Evolutionary conservation across 441 rosid species (phyloP).

Genomic region (Syzygium syzygioides): DNA sequence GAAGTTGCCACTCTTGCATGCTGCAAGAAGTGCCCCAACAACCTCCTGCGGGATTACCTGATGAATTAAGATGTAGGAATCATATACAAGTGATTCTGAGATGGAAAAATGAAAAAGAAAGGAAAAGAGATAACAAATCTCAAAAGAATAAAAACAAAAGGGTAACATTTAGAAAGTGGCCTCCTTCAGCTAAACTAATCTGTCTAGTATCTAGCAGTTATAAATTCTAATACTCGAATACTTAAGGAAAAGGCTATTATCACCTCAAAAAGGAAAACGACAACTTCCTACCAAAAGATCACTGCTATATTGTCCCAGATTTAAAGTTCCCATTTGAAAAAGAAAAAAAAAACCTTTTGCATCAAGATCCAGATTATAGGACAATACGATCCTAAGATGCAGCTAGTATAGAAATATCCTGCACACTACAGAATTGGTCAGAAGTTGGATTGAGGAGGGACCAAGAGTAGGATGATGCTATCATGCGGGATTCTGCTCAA

Average conservation of each 20-base stretch:
- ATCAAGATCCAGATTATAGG: neutral
- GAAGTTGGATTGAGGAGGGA: neutral
- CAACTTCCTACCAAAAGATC: neutral
- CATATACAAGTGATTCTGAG: neutral
- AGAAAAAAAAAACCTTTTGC: neutral
- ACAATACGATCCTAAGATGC: neutral
- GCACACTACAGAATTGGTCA: neutral
- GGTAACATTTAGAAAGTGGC: neutral
- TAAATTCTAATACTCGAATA: neutral
- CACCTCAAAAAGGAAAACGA: neutral
- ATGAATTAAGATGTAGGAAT: slow-evolving; percentile 7
- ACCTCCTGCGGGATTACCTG: slow-evolving; percentile 77
- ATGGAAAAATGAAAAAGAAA: neutral
- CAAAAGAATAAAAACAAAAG: neutral
- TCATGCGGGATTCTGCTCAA: neutral
- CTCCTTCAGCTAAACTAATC: neutral
- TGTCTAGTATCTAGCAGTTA: neutral
- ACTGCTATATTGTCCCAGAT: neutral
- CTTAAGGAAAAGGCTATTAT: neutral
- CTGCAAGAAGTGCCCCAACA: slow-evolving; percentile 42
- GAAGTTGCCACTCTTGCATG: slow-evolving; percentile 88
- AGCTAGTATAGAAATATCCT: neutral
- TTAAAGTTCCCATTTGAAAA: neutral
- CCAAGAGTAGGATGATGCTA: neutral
- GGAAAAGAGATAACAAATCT: neutral